Base-by-base conservation (phyloP, 495 filamentous ascomycete species). In the Lasiosphaeriaceae sp. region DNA sequence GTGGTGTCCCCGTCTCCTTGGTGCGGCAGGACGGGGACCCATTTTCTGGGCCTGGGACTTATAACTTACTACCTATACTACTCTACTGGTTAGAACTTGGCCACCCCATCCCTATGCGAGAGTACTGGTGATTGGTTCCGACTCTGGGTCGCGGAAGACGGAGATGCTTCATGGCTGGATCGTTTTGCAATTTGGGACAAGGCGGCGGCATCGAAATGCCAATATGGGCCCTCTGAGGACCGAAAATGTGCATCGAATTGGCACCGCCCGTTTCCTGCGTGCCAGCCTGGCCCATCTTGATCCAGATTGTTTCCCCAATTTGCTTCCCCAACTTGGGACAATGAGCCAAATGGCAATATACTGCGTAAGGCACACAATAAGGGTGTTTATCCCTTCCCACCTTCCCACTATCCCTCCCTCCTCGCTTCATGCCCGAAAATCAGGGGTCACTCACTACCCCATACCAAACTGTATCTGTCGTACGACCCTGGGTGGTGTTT, bases 271-370 rank as follows among this genome's bases (percentile, higher is more conserved):
- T 55, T 59, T 58, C 39, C 47, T 35, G 41, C 35, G 23, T 41
- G 26, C 46, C 50, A 26, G 50, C 35, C 41, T 55, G 52, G 52
- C 48, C 55, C 29, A 52, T 20, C 55, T 66, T 60, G 55, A 66
- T 66, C 60, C 60, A 63, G 60, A 66, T 66, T 66, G 54, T 54
- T 59, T 62, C 55, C 43, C 59, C 63, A 59, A 65, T 46, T 4
- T 34, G 51, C 44, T 57, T 59, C 61, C 61, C 61, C 51, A 63
- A 47, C 16, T 29, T 20, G 11, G 49, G 39, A 64, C n/a, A n/a
- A 55, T 64, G 58, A 64, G 55, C 61, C 61, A 60, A 55, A 64
- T 57, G 45, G 41, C 37, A 56, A 57, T 61, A 56, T 61, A 31
- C 26, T 4, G 4, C 9, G 9, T 31, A 31, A 9, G 4, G 9